Conservation (phyloP, 208 protist species). For the Leishmania arabica region DNA sequence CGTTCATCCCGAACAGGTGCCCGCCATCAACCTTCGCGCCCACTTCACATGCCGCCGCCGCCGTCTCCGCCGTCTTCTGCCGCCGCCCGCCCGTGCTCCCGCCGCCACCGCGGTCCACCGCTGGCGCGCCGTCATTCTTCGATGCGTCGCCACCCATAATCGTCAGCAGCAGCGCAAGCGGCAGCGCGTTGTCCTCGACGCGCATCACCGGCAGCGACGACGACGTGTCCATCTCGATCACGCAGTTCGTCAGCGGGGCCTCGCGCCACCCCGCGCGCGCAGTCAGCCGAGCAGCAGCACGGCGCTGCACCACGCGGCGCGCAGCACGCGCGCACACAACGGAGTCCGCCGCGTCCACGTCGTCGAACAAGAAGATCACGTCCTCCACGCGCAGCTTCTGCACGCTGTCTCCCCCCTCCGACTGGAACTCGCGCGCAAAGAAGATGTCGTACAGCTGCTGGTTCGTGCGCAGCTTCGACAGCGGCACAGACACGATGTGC, state of each 20-base stretch:
- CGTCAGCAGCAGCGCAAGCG: slow-evolving; percentile 23
- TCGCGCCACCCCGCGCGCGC: slow-evolving; percentile 10
- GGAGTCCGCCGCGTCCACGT: slow-evolving; percentile 70
- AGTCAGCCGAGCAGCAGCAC: slow-evolving; percentile 28
- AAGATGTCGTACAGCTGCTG: slow-evolving; percentile 92
- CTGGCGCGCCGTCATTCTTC: neutral
- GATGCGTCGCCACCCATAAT: slow-evolving; percentile 13
- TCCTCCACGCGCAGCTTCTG: slow-evolving; percentile 63
- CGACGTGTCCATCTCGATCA: slow-evolving; percentile 28
- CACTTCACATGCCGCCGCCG: neutral
- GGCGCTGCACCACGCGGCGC: slow-evolving; percentile 35
- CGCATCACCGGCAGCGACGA: slow-evolving; percentile 22
- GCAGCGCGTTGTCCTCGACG: slow-evolving; percentile 18
- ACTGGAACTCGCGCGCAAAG: slow-evolving; percentile 67
- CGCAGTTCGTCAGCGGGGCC: slow-evolving; percentile 27
- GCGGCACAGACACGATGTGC: slow-evolving; percentile 76
- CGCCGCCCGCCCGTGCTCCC: neutral
- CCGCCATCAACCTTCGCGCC: slow-evolving; percentile 7
- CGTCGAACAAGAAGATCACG: slow-evolving; percentile 88
- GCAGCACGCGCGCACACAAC: slow-evolving; percentile 71
- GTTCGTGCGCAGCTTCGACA: slow-evolving; percentile 79
- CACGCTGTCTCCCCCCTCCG: slow-evolving; percentile 21
- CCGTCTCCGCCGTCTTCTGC: neutral
- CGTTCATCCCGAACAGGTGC: slow-evolving; percentile 14
- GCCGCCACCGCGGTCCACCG: neutral